Evolutionary conservation across 2,329 filamentous ascomycete genomes (phyloP).

Genomic region (Amesomyces nigricolor): DNA sequence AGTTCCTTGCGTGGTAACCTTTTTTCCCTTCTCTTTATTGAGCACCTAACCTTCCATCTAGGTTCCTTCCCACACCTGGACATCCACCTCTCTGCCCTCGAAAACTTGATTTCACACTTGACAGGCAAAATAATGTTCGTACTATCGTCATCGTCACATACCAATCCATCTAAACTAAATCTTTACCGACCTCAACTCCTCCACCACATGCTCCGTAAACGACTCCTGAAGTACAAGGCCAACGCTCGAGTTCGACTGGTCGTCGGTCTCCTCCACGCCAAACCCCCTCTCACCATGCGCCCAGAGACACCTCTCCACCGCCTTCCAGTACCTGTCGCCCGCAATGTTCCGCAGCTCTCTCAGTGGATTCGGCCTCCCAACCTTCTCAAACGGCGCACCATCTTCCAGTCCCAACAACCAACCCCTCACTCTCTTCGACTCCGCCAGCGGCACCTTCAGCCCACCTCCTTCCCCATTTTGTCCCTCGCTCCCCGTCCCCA

Average conservation of each 20-base stretch:
- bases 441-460: constrained; percentile 16
- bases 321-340: constrained; percentile 22
- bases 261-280: constrained; percentile 20
- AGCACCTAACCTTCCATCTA: too few relatives aligned
- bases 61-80: too few relatives aligned
- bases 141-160: too few relatives aligned
- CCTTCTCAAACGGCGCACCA: constrained; percentile 13
- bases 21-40: too few relatives aligned
- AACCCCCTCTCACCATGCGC: constrained; percentile 26
- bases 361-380: constrained; percentile 16
- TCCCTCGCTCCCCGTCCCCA: constrained; percentile 2
- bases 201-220: constrained; percentile 24
- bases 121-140: too few relatives aligned
- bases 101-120: too few relatives aligned
- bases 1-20: too few relatives aligned
- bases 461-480: neutral
- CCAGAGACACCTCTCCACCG: constrained; percentile 24
- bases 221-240: constrained; percentile 23
- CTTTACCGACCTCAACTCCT: constrained; percentile 19
- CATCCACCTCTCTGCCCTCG: too few relatives aligned
- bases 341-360: constrained; percentile 21
- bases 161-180: constrained; percentile 10
- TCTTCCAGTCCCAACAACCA: constrained; percentile 22
- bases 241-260: constrained; percentile 20
- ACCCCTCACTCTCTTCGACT: constrained; percentile 23